Base-by-base conservation (phyloP, 2,329 filamentous ascomycete species). In the Venturia oleaginea region DNA sequence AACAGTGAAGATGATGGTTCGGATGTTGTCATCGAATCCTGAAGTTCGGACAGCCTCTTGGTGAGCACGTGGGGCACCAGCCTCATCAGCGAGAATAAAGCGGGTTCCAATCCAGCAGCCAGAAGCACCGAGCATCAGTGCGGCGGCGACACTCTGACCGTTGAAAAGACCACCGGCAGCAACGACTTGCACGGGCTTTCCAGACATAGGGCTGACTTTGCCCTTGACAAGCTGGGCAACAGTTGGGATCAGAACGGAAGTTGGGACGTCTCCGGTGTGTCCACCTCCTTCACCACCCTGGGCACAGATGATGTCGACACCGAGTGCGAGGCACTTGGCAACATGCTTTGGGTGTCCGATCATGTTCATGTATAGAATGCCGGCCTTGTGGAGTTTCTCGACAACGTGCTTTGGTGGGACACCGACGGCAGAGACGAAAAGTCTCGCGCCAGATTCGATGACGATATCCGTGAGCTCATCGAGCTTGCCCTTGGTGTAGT, bases 311-410 rank as follows among this genome's bases (percentile, higher is more conserved):
- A 99, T 89, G 78, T 99, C 94, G 71, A 87, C 91, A 69, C 92
- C 94, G 66, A 64, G 84, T 61, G 93, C 91, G 67, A 99, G 84
- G 78, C 91, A 95, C 84, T 97, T 99, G 79, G 91, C 85, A 68
- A 96, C 93, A 81, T 99, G 94, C 87, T 99, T 99, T 74, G 94
- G 93, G 84, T 99, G 94, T 70, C 94, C 94, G 76, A 99, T 92
- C 94, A 99, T 99, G 87, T 99, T 99, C 94, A 97, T 97, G 84
- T 95, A 96, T 70, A 96, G 84, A 70, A 99, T 85, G 70, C 92
- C 92, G 72, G 86, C 81, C 74, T 86, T 84, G 84, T 99, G 94
- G 59, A 99, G 86, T 75, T 85, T 89, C 69, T 97, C 92, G 72
- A 99, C 92, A 66, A 97, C 88, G 70, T 84, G 81, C 79, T 90